A percentile compares a stretch with the other conserved stretches of the same genome.
These are phyloP conservation scores for Pyrrhoderma lamaoense DNA, from an alignment of 1,284 basidiomycete species.

Conservation along the genomic window DNA sequence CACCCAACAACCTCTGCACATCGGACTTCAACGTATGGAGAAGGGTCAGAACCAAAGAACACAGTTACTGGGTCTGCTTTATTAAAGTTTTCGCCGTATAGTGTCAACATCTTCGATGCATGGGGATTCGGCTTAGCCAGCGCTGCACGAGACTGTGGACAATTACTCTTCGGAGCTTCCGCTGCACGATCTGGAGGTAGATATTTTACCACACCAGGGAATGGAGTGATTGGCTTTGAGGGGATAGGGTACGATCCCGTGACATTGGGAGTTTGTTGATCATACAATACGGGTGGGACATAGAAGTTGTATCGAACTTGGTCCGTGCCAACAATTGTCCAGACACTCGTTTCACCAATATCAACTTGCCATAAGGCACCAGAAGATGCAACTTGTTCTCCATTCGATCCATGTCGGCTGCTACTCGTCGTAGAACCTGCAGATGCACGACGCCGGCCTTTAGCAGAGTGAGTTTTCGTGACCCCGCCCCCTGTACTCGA, in stretches of 20 bases:
- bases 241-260: slow-evolving; percentile 68
- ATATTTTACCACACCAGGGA: slow-evolving; percentile 79
- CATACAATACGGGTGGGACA: slow-evolving; percentile 77
- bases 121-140: slow-evolving; percentile 67
- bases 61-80: slow-evolving; percentile 72
- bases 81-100: slow-evolving; percentile 87
- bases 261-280: slow-evolving; percentile 57
- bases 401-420: slow-evolving; percentile 51
- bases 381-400: slow-evolving; percentile 60
- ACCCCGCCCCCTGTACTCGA: slow-evolving; percentile 59
- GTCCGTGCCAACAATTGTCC: slow-evolving; percentile 89
- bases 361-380: slow-evolving; percentile 83
- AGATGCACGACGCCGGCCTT: slow-evolving; percentile 64
- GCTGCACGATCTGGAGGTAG: slow-evolving; percentile 77
- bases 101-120: slow-evolving; percentile 69
- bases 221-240: slow-evolving; percentile 78
- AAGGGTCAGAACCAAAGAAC: slow-evolving; percentile 86
- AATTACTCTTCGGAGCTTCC: slow-evolving; percentile 62
- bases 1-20: slow-evolving; percentile 84
- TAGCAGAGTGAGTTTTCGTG: slow-evolving; percentile 48
- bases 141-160: slow-evolving; percentile 53
- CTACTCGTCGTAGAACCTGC: slow-evolving; percentile 60
- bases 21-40: slow-evolving; percentile 79
- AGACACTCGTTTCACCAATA: slow-evolving; percentile 84
- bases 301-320: slow-evolving; percentile 90